phyloP scores from a whole-genome alignment of 768 basidiomycete genomes.

The Boletus speciosus region DNA sequence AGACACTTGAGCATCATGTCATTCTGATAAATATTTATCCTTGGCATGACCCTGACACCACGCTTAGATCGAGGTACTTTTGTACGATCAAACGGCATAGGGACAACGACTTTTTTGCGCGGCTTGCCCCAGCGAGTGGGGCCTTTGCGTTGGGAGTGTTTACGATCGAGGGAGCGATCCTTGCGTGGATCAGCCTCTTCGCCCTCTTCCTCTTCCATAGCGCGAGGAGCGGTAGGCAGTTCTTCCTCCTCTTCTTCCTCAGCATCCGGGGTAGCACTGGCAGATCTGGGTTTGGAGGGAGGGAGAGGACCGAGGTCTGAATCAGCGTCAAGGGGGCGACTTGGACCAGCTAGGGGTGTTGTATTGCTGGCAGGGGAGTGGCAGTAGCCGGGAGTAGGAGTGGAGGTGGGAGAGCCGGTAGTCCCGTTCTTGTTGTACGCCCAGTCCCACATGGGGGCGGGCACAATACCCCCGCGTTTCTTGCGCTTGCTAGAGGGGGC shows the following conservation, averaged over 20 bases:
- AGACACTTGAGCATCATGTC: slow-evolving; percentile 4
- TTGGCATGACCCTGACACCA: neutral
- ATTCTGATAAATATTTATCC: neutral
- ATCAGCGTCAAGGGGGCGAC: slow-evolving; percentile 3
- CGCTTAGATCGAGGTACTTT: slow-evolving; percentile 21
- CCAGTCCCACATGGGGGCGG: slow-evolving; percentile 87
- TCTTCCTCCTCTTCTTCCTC: slow-evolving; percentile 43
- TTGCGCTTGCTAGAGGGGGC: slow-evolving; percentile 33
- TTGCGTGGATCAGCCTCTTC: slow-evolving; percentile 29
- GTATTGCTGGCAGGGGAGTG: slow-evolving; percentile 1
- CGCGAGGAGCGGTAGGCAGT: slow-evolving; percentile 43
- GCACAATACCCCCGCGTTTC: slow-evolving; percentile 67
- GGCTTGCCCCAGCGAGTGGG: neutral
- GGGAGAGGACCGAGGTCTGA: neutral
- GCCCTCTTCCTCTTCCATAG: slow-evolving; percentile 65
- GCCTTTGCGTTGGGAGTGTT: neutral
- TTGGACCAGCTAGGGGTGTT: slow-evolving; percentile 1
- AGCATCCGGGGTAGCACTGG: slow-evolving; percentile 25
- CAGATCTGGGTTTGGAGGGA: neutral
- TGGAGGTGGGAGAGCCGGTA: slow-evolving; percentile 14
- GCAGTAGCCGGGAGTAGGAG: slow-evolving; percentile 2
- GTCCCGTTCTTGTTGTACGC: slow-evolving; percentile 53
- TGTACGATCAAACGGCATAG: slow-evolving; percentile 15
- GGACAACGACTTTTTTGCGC: slow-evolving; percentile 14
- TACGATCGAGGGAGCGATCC: slow-evolving; percentile 10